Evolutionary conservation across 768 basidiomycete species (phyloP).

Genomic region (Panaeolus papilionaceus): DNA sequence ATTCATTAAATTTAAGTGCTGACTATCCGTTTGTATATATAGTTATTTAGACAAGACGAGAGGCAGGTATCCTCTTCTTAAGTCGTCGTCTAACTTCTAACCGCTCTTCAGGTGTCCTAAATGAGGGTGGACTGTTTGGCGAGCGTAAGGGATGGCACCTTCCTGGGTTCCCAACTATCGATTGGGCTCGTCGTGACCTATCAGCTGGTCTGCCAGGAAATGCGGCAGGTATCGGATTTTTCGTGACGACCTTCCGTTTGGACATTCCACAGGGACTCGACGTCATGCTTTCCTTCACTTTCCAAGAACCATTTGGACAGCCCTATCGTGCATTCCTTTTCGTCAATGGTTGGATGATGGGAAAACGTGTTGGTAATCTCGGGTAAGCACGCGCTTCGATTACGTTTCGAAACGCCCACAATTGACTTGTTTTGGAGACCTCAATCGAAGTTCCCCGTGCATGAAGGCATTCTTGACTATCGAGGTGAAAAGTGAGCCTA

Average conservation of each 20-base stretch:
- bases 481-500: constrained; percentile 67
- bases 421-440: constrained; percentile 50
- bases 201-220: constrained; percentile 61
- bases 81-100: not conserved
- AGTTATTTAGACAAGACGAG: constrained; percentile 80
- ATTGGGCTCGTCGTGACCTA: constrained; percentile 64
- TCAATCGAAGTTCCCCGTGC: constrained; percentile 83
- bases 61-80: constrained; percentile 27
- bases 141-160: constrained; percentile 79
- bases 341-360: constrained; percentile 92
- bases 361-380: constrained; percentile 75
- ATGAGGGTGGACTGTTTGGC: constrained; percentile 77
- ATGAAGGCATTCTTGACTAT: constrained; percentile 80
- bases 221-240: constrained; percentile 80
- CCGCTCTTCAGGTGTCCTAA: constrained; percentile 53
- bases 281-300: constrained; percentile 73
- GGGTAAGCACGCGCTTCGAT: constrained; percentile 49
- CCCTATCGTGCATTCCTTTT: constrained; percentile 78
- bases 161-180: constrained; percentile 68
- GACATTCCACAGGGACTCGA: constrained; percentile 66
- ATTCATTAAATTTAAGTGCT: not conserved
- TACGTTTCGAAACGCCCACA: not conserved
- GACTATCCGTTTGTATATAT: not conserved
- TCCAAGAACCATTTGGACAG: constrained; percentile 62
- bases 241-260: constrained; percentile 75